Evolutionary conservation across 2,329 filamentous ascomycete species (phyloP), one percentile per base, ranked within the genome.

Genomic region (Emmonsiellopsis sp.): DNA sequence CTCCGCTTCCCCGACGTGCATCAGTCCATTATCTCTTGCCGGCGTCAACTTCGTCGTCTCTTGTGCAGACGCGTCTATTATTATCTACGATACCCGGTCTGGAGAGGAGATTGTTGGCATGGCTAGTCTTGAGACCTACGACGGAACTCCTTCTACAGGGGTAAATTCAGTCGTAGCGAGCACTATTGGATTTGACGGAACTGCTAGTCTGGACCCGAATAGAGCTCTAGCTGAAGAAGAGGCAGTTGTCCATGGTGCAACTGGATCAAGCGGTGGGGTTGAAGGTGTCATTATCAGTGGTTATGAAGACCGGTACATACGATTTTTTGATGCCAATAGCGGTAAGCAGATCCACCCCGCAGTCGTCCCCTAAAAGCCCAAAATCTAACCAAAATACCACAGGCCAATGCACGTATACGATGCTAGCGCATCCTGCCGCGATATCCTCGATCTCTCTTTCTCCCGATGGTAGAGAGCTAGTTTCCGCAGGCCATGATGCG

Each of bases 331-430:
- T 76, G 93, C 93, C 58, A 97, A 98, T 67, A 95, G 89, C 73
- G 93, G 93, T 97, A 86, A 72, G 88, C 82, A 37, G 20, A 26
- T 26, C 20, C 20, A 26, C 20, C 3, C 20, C 20, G 20, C 20
- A 5, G 20, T 41, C 31, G 42, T 57, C 41, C 15, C 49, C n/a
- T 45, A 30, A 6, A 31, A 30, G 48, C 59, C 64, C 56, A 66
- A 59, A 52, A 54, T 57, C 9, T 34, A 48, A 16, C 10, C 51
- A 10, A 54, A 40, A 10, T 16, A 6, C 43, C 16, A 40, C 20
- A 97, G 93, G 93, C 54, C 93, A 98, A 89, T 96, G 91, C 74
- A 97, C 93, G 59, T 98, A 98, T 73, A 94, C 87, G 65, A 98
- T 98, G 93, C 83, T 97, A 55, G 93, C 93, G 5, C 93, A 98